Percentiles rank a stretch among this genome's conserved stretches.
Evolutionary conservation across 1,284 basidiomycete species (phyloP).

Genomic region (Heliocybe sulcata): DNA sequence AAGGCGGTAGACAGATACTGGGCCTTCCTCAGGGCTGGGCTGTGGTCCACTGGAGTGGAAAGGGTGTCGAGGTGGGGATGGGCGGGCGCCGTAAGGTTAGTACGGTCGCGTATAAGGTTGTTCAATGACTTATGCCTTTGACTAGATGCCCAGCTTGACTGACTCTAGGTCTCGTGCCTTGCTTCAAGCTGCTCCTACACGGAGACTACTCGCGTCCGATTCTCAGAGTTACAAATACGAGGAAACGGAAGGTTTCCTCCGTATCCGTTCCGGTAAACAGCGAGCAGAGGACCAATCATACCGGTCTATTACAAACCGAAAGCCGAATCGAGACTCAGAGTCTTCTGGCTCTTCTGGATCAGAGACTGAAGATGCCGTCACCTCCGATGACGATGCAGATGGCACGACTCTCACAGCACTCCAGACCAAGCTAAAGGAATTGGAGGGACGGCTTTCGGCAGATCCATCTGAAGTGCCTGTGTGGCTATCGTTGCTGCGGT

Average conservation of each 20-base stretch:
- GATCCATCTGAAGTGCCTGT: slow-evolving; percentile 44
- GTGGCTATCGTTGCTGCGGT: slow-evolving; percentile 65
- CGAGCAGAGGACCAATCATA: slow-evolving; percentile 35
- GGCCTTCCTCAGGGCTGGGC: slow-evolving; percentile 45
- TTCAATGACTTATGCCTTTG: not conserved
- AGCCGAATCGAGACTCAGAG: slow-evolving; percentile 33
- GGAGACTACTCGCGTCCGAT: slow-evolving; percentile 32
- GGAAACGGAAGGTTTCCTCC: slow-evolving; percentile 62
- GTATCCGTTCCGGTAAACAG: slow-evolving; percentile 32
- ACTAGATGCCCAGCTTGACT: slow-evolving; percentile 45
- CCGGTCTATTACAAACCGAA: slow-evolving; percentile 36
- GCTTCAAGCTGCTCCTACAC: slow-evolving; percentile 39
- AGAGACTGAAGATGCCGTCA: slow-evolving; percentile 14
- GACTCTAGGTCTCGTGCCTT: slow-evolving; percentile 47
- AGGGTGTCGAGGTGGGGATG: slow-evolving; percentile 55
- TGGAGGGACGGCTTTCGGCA: slow-evolving; percentile 47
- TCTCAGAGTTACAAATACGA: slow-evolving; percentile 36
- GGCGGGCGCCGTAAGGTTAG: slow-evolving; percentile 42
- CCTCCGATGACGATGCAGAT: slow-evolving; percentile 24
- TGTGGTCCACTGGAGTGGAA: slow-evolving; percentile 39
- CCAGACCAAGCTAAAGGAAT: slow-evolving; percentile 45
- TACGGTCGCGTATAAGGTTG: not conserved
- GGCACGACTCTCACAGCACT: slow-evolving; percentile 37
- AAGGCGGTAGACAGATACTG: slow-evolving; percentile 60
- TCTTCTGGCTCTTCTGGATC: slow-evolving; percentile 31